Conservation (phyloP, 768 basidiomycete genomes). For the Lyophyllum atratum region DNA sequence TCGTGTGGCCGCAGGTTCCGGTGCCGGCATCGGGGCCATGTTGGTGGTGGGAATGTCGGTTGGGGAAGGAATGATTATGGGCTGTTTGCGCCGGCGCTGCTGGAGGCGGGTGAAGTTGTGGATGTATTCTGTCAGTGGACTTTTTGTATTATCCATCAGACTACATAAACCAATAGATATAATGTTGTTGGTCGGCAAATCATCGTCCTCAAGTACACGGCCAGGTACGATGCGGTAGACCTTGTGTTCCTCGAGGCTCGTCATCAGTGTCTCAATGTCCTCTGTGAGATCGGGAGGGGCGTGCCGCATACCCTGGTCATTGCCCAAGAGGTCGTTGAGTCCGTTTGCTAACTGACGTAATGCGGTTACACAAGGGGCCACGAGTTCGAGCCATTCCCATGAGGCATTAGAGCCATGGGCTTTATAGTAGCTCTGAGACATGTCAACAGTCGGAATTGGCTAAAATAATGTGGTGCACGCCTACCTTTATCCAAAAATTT, state of each 20-base stretch:
- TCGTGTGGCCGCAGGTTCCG: background rate
- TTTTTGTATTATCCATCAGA: background rate
- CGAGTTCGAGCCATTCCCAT: constrained; percentile 29
- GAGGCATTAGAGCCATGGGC: constrained; percentile 24
- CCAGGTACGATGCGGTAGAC: background rate
- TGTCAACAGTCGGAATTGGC: background rate
- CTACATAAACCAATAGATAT: background rate
- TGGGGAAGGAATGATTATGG: background rate
- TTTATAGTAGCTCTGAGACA: constrained; percentile 6
- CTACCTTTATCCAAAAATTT: constrained; percentile 35
- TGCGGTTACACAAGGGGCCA: constrained; percentile 24
- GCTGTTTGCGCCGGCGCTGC: background rate
- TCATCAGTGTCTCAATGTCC: background rate
- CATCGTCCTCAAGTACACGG: background rate
- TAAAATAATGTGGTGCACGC: background rate
- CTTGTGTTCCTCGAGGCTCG: background rate
- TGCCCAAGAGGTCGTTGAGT: background rate
- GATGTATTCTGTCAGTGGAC: background rate
- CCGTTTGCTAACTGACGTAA: constrained; percentile 19
- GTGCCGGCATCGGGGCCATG: background rate
- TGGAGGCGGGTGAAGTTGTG: background rate
- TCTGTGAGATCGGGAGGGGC: background rate
- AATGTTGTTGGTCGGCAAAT: background rate
- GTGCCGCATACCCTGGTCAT: background rate
- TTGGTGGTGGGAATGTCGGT: background rate